Conservation (phyloP, 2,329 filamentous ascomycete genomes). For the Myriosclerotinia duriaeana region DNA sequence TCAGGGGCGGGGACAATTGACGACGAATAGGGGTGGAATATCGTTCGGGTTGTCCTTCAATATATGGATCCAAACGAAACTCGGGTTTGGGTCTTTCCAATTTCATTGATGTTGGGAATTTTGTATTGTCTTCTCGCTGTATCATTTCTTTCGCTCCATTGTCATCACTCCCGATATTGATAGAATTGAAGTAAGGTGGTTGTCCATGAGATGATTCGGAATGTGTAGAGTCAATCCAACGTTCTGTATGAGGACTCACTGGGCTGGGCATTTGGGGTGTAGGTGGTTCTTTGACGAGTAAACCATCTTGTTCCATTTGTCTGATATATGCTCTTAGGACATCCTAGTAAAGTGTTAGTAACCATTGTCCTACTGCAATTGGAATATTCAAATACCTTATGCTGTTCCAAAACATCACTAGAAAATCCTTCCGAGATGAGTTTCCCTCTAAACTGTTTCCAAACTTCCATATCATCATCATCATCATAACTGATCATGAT, state of each 20-base stretch:
- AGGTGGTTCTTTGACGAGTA: constrained; percentile 49
- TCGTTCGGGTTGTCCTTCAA: not conserved
- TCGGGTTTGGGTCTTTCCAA: constrained; percentile 33
- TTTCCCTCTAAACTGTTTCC: constrained; percentile 59
- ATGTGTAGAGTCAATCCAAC: constrained; percentile 33
- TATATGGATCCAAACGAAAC: constrained; percentile 15
- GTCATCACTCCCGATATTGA: constrained; percentile 29
- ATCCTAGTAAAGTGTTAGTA: constrained; percentile 46
- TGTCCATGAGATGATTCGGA: constrained; percentile 16
- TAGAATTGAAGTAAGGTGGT: constrained; percentile 33
- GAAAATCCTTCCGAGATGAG: constrained; percentile 60
- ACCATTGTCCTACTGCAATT: not conserved
- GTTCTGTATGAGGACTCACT: constrained; percentile 29
- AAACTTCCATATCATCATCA: constrained; percentile 53
- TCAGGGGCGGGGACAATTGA: constrained; percentile 7
- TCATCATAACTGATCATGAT: constrained; percentile 42
- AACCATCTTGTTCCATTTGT: constrained; percentile 55
- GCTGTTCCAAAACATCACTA: constrained; percentile 52
- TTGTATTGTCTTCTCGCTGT: constrained; percentile 38
- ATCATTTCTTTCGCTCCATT: constrained; percentile 35
- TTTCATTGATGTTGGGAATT: constrained; percentile 40
- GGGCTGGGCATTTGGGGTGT: constrained; percentile 38
- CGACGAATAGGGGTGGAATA: not conserved
- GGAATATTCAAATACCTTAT: constrained; percentile 51
- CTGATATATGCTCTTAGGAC: constrained; percentile 61